Evolutionary conservation across 805 yeast species (phyloP).

Genomic region (Lachancea kluyveri): DNA sequence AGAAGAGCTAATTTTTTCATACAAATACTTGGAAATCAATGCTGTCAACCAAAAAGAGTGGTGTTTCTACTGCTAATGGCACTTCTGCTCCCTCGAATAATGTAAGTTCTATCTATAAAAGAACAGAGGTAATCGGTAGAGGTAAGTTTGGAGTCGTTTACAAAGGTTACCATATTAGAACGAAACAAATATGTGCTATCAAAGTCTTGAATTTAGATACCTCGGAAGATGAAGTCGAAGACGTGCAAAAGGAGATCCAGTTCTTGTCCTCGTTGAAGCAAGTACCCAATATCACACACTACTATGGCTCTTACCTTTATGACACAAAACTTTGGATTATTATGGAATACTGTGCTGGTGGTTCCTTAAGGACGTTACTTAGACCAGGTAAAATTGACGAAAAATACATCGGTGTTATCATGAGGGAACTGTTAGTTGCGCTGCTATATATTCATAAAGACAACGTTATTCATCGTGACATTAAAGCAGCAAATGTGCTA

Average conservation of each 20-base stretch:
- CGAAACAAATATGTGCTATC: slow-evolving; percentile 82
- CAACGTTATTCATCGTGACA: slow-evolving; percentile 93
- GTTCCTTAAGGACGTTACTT: slow-evolving; percentile 78
- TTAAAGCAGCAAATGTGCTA: slow-evolving; percentile 92
- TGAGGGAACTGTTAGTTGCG: slow-evolving; percentile 75
- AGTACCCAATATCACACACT: slow-evolving; percentile 88
- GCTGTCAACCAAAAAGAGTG: too few species aligned
- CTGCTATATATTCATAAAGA: slow-evolving; percentile 75
- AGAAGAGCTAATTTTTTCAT: too few species aligned
- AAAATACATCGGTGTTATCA: slow-evolving; percentile 71
- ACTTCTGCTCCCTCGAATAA: too few species aligned
- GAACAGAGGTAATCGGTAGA: slow-evolving; percentile 88
- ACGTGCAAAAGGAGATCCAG: slow-evolving; percentile 89
- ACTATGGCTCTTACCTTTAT: slow-evolving; percentile 79
- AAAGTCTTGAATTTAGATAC: slow-evolving; percentile 90
- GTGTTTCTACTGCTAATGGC: too few species aligned
- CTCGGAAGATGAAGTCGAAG: slow-evolving; percentile 87
- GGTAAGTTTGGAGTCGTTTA: slow-evolving; percentile 98
- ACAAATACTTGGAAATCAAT: too few species aligned
- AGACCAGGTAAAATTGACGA: slow-evolving; percentile 89
- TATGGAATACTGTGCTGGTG: slow-evolving; percentile 98
- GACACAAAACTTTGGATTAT: slow-evolving; percentile 95
- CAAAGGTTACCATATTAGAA: slow-evolving; percentile 66
- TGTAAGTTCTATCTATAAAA: slow-evolving; percentile 46
- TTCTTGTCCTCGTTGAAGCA: slow-evolving; percentile 75